Conservation (phyloP, 2,329 filamentous ascomycete genomes). For the Claviceps africana region DNA sequence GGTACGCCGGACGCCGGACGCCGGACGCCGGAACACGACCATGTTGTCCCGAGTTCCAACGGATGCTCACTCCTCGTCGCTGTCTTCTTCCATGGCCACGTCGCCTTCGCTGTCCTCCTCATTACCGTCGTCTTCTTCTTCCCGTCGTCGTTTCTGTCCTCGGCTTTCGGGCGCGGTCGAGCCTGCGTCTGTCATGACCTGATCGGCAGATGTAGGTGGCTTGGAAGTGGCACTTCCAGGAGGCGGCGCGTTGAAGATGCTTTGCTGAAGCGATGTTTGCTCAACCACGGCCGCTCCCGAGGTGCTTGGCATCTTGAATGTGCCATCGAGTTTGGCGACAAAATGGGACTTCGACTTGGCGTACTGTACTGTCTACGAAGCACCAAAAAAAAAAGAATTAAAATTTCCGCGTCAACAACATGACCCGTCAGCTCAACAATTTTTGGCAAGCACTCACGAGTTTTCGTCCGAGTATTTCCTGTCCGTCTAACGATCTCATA, state of each 20-base stretch:
- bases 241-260: conserved; percentile 59
- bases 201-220: conserved; percentile 32
- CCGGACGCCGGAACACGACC: neutral
- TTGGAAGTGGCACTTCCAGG: conserved; percentile 38
- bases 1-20: too few species aligned
- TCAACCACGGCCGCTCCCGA: conserved; percentile 40
- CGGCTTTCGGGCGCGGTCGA: conserved; percentile 42
- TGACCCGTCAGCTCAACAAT: neutral
- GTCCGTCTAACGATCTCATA: conserved; percentile 76
- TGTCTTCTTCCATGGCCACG: conserved; percentile 56
- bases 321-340: conserved; percentile 82
- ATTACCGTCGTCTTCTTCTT: conserved; percentile 42
- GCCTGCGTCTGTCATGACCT: conserved; percentile 35
- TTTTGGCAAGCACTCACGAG: conserved; percentile 48
- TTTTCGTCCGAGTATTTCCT: conserved; percentile 69
- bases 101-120: conserved; percentile 56
- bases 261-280: conserved; percentile 63
- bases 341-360: conserved; percentile 80
- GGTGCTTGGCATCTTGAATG: conserved; percentile 55
- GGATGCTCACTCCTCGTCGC: conserved; percentile 49
- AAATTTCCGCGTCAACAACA: conserved; percentile 1
- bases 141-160: conserved; percentile 57
- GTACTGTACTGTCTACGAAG: conserved; percentile 70
- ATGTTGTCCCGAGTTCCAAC: neutral
- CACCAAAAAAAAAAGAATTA: neutral